A percentile compares a stretch with the other conserved stretches of the same genome.
These are phyloP conservation scores for Gossypium laxum DNA, from an alignment of 441 rosid genomes.

Conservation along the genomic window DNA sequence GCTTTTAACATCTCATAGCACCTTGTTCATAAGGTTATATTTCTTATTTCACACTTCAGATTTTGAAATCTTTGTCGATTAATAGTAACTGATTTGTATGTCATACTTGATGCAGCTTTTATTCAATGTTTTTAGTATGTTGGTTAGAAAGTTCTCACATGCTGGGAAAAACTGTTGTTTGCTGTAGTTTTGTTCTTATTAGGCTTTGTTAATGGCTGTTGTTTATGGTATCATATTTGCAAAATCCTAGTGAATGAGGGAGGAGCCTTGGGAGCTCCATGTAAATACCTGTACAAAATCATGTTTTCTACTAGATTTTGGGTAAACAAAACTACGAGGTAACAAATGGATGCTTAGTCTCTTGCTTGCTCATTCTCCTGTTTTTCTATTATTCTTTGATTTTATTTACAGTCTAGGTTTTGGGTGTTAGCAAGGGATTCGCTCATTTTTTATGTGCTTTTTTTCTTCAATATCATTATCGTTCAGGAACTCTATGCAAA, in stretches of 20 bases:
- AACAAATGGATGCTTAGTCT: neutral
- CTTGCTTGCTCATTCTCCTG: neutral
- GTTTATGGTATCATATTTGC: neutral
- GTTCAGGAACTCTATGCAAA: conserved; percentile 76
- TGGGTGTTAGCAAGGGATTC: neutral
- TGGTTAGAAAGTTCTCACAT: neutral
- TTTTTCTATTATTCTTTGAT: neutral
- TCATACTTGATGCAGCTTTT: neutral
- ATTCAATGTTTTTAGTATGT: neutral
- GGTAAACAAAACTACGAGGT: neutral
- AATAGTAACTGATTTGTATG: neutral
- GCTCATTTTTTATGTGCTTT: neutral
- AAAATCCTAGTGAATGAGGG: neutral
- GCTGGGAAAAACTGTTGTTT: neutral
- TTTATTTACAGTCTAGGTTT: neutral
- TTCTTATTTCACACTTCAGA: neutral
- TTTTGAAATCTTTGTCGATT: neutral
- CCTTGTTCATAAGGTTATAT: neutral
- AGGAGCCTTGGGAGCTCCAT: neutral
- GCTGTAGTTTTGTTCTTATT: neutral
- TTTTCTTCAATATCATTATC: neutral
- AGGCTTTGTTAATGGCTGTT: neutral
- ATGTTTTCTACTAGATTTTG: neutral
- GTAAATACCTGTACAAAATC: neutral
- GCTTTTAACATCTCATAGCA: neutral